phyloP scores from a whole-genome alignment of 2,329 filamentous ascomycete species.

The Penicillium sp. region DNA sequence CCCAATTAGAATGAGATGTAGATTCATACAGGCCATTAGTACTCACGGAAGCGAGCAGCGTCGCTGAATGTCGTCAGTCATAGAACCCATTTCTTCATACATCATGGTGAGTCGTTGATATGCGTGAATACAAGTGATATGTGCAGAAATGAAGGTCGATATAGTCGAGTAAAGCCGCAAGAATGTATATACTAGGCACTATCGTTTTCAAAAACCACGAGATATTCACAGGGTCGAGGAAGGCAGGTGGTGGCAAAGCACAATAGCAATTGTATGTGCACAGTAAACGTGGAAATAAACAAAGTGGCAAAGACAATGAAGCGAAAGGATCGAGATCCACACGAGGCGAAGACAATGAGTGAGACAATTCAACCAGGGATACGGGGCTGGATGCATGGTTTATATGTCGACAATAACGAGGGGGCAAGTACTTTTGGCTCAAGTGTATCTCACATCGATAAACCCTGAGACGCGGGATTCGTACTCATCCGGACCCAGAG shows the following conservation, averaged over 20 bases:
- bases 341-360: constrained; percentile 28
- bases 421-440: constrained; percentile 16
- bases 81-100: constrained; percentile 33
- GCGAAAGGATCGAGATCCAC: constrained; percentile 20
- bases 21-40: not conserved
- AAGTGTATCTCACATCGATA: constrained; percentile 12
- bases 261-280: constrained; percentile 21
- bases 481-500: constrained; percentile 23
- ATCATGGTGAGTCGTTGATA: constrained; percentile 21
- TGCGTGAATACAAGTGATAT: constrained; percentile 10
- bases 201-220: constrained; percentile 1
- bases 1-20: not conserved
- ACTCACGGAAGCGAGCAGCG: constrained; percentile 41
- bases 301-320: constrained; percentile 17
- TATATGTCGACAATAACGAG: constrained; percentile 33
- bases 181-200: constrained; percentile 14
- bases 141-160: constrained; percentile 7
- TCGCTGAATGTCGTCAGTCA: constrained; percentile 29
- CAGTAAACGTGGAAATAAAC: constrained; percentile 15
- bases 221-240: constrained; percentile 9
- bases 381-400: constrained; percentile 33
- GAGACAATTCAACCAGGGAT: constrained; percentile 22
- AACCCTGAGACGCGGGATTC: constrained; percentile 6
- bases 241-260: not conserved
- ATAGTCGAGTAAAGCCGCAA: constrained; percentile 5